These are phyloP conservation scores for Rhodosporidiobolus odoratus DNA, from an alignment of 768 basidiomycete genomes.

Conservation along the genomic window DNA sequence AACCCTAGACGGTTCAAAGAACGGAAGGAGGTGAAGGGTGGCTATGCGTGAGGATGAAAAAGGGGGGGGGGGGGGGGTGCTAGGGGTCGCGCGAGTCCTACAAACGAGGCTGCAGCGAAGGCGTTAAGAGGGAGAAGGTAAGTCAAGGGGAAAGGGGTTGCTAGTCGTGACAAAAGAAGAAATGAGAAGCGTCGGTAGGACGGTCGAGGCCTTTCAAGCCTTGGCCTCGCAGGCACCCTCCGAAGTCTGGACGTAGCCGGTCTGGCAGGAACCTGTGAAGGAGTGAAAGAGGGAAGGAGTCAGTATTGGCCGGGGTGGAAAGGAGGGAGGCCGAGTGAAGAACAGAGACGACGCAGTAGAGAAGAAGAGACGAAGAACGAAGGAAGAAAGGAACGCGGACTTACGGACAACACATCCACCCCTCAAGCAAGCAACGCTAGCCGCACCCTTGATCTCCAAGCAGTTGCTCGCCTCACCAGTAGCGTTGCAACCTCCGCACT, in stretches of 20 bases:
- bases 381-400: not conserved
- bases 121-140: not conserved
- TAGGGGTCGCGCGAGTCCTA: not conserved
- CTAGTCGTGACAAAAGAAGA: slow-evolving; percentile 8
- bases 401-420: slow-evolving; percentile 37
- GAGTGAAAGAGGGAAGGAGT: not conserved
- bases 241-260: slow-evolving; percentile 33
- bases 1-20: not conserved
- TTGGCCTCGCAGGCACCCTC: slow-evolving; percentile 31
- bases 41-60: too few species aligned
- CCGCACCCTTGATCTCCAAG: slow-evolving; percentile 33
- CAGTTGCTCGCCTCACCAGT: slow-evolving; percentile 28
- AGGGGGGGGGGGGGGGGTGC: too few species aligned
- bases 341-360: too few species aligned
- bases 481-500: slow-evolving; percentile 37
- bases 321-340: too few species aligned
- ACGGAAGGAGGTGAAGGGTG: not conserved
- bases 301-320: not conserved
- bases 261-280: slow-evolving; percentile 28
- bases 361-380: not conserved
- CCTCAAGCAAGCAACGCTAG: slow-evolving; percentile 28
- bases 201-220: slow-evolving; percentile 5
- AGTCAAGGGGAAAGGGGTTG: not conserved
- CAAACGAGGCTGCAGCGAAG: not conserved
- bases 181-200: not conserved